Evolutionary conservation across 805 yeast genomes (phyloP), one percentile per base, ranked within the genome.

Genomic region (Teunomyces cretensis): DNA sequence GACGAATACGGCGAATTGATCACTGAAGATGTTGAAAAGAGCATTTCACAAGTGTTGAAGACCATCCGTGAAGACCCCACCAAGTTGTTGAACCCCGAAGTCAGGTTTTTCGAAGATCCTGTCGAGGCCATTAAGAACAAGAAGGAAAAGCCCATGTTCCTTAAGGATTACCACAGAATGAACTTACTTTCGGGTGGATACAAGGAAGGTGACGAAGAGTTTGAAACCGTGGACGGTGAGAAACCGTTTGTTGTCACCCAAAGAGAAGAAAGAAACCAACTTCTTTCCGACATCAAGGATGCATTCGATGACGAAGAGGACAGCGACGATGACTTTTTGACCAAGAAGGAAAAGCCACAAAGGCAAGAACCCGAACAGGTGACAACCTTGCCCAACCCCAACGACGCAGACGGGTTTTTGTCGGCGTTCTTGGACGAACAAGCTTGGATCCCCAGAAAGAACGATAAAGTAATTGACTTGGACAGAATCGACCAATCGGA

Each of bases 151-250:
- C 97, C 98, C 8, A 73, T 94, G 45, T 88, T 84, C 62, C 77
- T 94, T 64, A 90, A 91, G 55, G 99, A 94, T 63, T 94, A 91
- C 59, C 97, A 94, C 61, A 77, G 98, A 62, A 80, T 81, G 81
- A 86, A 82, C 53, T 65, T 91, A 30, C 69, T 94, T n/a, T 73
- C 83, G 2, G 92, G 91, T 9, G 76, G 74, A 33, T 79, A 78
- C 16, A 74, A 72, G 32, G 74, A 73, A 22, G 82, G 22, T 4
- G 22, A 76, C n/a, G 82, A 75, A 1, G 81, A 79, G 14, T 79
- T 75, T 19, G 70, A 66, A 15, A 74, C 78, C 14, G 74, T 71
- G 4, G 80, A 71, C 48, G 80, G 74, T 4, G 80, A 80, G 51
- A 84, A 81, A 57, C 86, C 96, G 0, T 90, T 78, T 61, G 87